phyloP scores from a whole-genome alignment of 2,329 filamentous ascomycete genomes.

The Juglanconis sp. region DNA sequence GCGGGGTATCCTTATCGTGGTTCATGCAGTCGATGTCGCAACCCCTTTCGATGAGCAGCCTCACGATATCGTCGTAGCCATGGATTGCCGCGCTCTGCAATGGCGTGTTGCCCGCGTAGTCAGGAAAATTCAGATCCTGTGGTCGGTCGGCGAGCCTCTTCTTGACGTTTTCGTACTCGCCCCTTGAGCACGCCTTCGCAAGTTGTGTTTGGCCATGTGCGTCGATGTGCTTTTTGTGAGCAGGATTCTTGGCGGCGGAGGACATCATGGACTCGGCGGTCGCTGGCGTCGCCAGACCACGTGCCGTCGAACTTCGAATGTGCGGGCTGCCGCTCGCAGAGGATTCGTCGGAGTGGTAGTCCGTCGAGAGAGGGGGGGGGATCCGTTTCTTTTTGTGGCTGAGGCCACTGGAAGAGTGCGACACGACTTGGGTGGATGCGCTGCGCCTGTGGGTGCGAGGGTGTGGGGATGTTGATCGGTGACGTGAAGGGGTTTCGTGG shows the following conservation, averaged over 20 bases:
- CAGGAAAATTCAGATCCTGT: conserved; percentile 82
- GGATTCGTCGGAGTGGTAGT: conserved; percentile 67
- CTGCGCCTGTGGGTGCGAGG: conserved; percentile 59
- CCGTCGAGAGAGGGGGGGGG: conserved; percentile 59
- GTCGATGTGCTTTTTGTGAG: conserved; percentile 84
- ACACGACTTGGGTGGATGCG: conserved; percentile 59
- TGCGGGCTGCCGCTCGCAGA: conserved; percentile 59
- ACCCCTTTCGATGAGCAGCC: conserved; percentile 78
- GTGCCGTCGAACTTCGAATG: conserved; percentile 55
- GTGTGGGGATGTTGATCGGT: conserved; percentile 59
- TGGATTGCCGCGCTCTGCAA: conserved; percentile 89
- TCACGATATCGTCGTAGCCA: conserved; percentile 82
- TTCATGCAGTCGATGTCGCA: conserved; percentile 79
- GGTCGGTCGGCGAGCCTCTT: conserved; percentile 73
- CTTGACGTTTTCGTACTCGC: conserved; percentile 77
- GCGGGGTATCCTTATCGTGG: conserved; percentile 84
- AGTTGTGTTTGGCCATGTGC: conserved; percentile 88
- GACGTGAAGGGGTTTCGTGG: conserved; percentile 31
- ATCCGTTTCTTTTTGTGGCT: conserved; percentile 59
- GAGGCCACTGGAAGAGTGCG: conserved; percentile 52
- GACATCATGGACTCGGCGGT: conserved; percentile 61
- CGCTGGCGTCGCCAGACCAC: conserved; percentile 52
- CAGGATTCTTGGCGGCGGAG: conserved; percentile 64
- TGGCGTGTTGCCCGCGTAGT: conserved; percentile 95
- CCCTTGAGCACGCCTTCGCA: conserved; percentile 83